These are phyloP conservation scores for Sporothrix protearum DNA, from an alignment of 2,329 filamentous ascomycete genomes.

Conservation along the genomic window DNA sequence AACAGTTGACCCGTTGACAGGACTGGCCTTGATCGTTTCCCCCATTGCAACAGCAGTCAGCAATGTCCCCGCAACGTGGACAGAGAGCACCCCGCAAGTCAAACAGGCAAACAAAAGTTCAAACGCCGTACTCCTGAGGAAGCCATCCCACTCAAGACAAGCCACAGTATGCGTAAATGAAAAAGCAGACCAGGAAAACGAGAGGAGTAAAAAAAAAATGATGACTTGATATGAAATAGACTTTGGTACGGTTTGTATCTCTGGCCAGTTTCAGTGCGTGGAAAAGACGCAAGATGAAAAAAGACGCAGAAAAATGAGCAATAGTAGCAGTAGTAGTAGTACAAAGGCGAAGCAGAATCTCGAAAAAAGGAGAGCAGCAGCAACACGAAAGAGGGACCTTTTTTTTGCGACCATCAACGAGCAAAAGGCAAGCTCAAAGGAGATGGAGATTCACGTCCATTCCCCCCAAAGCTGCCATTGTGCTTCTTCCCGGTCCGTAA, in stretches of 20 bases:
- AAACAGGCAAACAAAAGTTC: neutral
- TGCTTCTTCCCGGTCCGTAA: neutral
- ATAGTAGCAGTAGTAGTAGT: constrained; percentile 13
- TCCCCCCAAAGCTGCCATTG: neutral
- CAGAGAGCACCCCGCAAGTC: neutral
- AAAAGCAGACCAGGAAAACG: neutral
- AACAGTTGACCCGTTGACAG: neutral
- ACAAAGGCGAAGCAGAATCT: constrained; percentile 17
- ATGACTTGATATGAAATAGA: neutral
- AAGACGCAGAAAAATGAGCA: neutral
- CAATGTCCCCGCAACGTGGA: neutral
- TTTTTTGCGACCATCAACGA: neutral
- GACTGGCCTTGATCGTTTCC: neutral
- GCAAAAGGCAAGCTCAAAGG: neutral
- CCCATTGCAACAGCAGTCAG: neutral
- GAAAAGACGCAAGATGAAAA: neutral
- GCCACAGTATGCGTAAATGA: too few species aligned
- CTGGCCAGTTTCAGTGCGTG: neutral
- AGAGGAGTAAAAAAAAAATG: neutral
- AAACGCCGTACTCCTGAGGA: neutral
- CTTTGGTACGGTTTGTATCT: constrained; percentile 10
- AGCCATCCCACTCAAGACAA: neutral
- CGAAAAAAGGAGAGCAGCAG: constrained; percentile 9
- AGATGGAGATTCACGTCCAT: neutral
- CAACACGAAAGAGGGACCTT: neutral